phyloP scores from a whole-genome alignment of 495 filamentous ascomycete species.

The Aspergillus saccharolyticus region DNA sequence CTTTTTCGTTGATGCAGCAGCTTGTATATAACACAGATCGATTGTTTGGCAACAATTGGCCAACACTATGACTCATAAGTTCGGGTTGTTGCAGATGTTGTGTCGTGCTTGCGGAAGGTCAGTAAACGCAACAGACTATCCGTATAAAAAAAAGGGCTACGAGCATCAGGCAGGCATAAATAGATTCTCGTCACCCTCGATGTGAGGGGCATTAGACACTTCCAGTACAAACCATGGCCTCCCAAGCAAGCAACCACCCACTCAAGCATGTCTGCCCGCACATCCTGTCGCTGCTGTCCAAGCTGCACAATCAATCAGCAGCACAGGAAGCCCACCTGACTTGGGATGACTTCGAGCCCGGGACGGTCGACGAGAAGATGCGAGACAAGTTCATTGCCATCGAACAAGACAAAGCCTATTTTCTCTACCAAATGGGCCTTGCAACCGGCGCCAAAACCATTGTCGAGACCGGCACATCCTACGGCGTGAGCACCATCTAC shows the following conservation, averaged over 20 bases:
- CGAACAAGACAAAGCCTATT: slow-evolving; percentile 50
- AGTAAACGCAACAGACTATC: too few relatives aligned
- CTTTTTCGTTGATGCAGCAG: background rate
- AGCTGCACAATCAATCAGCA: background rate
- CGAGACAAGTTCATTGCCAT: slow-evolving; percentile 52
- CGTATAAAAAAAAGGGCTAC: too few relatives aligned
- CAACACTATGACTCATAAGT: background rate
- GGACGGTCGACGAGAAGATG: slow-evolving; percentile 30
- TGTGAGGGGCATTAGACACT: too few relatives aligned
- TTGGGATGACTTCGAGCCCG: background rate
- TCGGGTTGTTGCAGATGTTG: background rate
- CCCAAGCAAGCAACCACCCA: background rate
- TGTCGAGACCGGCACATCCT: slow-evolving; percentile 55
- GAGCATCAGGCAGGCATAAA: too few relatives aligned
- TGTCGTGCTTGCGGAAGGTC: too few relatives aligned
- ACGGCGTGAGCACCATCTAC: slow-evolving; percentile 57
- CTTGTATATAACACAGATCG: background rate
- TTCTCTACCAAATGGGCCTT: slow-evolving; percentile 46
- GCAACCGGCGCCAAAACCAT: slow-evolving; percentile 43
- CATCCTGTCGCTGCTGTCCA: background rate
- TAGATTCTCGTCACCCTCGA: background rate
- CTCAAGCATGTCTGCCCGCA: background rate
- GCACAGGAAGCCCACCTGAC: background rate
- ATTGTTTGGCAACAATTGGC: background rate
- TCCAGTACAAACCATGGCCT: background rate